Evolutionary conservation across 2,329 filamentous ascomycete species (phyloP), one percentile per base, ranked within the genome.

Genomic region (Monilinia fructicola): DNA sequence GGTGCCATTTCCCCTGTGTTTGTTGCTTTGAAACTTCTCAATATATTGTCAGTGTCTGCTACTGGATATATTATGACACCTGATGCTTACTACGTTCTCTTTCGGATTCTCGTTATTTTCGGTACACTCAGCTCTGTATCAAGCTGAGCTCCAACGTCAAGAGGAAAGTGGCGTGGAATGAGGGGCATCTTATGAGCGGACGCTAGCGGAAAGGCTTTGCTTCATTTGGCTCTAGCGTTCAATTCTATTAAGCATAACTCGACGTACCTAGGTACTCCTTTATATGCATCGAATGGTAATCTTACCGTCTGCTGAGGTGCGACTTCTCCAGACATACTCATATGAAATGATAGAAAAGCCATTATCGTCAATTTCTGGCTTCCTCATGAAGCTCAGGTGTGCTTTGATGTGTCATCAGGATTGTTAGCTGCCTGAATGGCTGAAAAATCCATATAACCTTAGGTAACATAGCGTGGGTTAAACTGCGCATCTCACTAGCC

Each of bases 1-100:
- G 48, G 28, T 21, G 58, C 64, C 64, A 66, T 66, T 5, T 28
- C 52, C 46, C 9, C 23, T 50, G 21, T 23, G n/a, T 55, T 26
- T 38, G 7, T 2, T 38, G 28, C 3, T 50, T 7, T 23, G 2
- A 21, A 38, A 38, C 14, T n/a, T 48, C 21, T 38, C 18, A 35
- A 4, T 21, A 3, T 18, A 14, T 21, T 3, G 50, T 60, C n/a
- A 60, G 56, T 50, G 5, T 38, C 23, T 38, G 18, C 12, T 38
- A 18, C 31, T 26, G 10, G 10, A 12, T 18, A 6, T 23, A 4
- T 4, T 5, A 21, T 12, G 44, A n/a, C 11, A 35, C 2, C 10
- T 46, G 28, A 16, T 48, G n/a, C 56, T 48, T 59, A 59, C 56
- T 1, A 11, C 2, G 11, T 12, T 11, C 1, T 21, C 11, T 11